Conservation (phyloP, 2,329 filamentous ascomycete genomes). For the Pseudofabraea citricarpa region DNA sequence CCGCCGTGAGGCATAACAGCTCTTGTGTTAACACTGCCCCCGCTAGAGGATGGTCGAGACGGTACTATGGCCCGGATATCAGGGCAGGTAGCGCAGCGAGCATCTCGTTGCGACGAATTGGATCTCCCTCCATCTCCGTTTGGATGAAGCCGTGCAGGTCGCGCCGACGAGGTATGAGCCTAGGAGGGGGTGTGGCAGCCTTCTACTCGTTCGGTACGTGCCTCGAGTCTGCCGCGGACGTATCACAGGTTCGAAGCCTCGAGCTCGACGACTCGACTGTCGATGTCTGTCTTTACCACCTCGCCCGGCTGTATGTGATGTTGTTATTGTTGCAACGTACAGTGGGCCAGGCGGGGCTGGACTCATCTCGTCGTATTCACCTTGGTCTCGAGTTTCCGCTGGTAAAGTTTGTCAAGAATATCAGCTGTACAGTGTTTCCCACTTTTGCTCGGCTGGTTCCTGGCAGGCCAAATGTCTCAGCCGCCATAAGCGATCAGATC, state of each 20-base stretch:
- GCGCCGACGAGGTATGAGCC: background rate
- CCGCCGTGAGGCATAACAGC: background rate
- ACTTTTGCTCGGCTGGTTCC: too few relatives aligned
- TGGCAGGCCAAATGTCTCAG: too few relatives aligned
- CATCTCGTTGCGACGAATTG: background rate
- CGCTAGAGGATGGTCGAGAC: background rate
- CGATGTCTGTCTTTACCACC: too few relatives aligned
- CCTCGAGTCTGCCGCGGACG: background rate
- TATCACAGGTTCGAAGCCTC: background rate
- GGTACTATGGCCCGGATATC: background rate
- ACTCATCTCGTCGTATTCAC: too few relatives aligned
- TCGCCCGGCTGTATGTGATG: too few relatives aligned
- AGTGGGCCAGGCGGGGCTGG: too few relatives aligned
- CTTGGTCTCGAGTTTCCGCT: too few relatives aligned
- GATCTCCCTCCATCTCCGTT: background rate
- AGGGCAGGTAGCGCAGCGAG: background rate
- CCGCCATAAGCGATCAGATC: too few relatives aligned
- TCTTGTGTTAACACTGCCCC: background rate
- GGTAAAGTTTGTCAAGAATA: too few relatives aligned
- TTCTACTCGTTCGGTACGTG: background rate
- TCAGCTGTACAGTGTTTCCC: too few relatives aligned
- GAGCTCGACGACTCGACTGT: too few relatives aligned
- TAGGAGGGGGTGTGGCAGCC: background rate
- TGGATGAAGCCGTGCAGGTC: background rate
- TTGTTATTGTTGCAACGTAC: too few relatives aligned